Evolutionary conservation across 768 basidiomycete genomes (phyloP), one percentile per base, ranked within the genome.

Genomic region (Amanita polypyramis): DNA sequence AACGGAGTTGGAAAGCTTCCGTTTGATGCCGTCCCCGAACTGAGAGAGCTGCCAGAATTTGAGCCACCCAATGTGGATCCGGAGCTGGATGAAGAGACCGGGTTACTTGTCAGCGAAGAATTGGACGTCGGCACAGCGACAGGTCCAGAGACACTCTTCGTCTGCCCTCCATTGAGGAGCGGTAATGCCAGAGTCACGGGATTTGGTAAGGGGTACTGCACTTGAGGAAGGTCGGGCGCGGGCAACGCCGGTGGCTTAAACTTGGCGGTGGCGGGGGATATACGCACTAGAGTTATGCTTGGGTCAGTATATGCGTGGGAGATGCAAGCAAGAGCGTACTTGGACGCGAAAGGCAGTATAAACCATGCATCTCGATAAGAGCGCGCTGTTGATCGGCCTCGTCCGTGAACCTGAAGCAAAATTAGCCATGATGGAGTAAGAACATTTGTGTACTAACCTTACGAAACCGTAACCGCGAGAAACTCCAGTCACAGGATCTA

Each of bases 381-480:
- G 91, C 91, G 38, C 93, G 82, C 58, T 88, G 84, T 61, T 91
- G 88, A 62, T 96, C 93, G 29, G 76, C 69, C 61, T 93, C 89
- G 51, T 91, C 85, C 3, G 85, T 86, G 62, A 95, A 95, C 52
- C 86, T 89, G 54, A 48, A 42, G 21, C 11, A 49, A 45, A 46
- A 54, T 58, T 21, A 60, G 52, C 15, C 52, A 34, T 42, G 17
- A 52, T 41, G 54, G 30, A 47, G 10, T 38, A 33, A 42, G 41
- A 52, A 42, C 47, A 42, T 25, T 46, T 41, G 27, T 29, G 34
- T 17, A 64, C 76, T 45, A 51, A 83, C 86, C 93, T 76, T 33
- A 96, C 92, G 59, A 95, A 95, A 23, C 92, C 92, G 63, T 94
- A 95, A 3, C 92, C 92, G 52, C 89, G 75, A 23, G 87, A 90